Conservation (phyloP, 2,329 filamentous ascomycete genomes). For the Calycina marina region DNA sequence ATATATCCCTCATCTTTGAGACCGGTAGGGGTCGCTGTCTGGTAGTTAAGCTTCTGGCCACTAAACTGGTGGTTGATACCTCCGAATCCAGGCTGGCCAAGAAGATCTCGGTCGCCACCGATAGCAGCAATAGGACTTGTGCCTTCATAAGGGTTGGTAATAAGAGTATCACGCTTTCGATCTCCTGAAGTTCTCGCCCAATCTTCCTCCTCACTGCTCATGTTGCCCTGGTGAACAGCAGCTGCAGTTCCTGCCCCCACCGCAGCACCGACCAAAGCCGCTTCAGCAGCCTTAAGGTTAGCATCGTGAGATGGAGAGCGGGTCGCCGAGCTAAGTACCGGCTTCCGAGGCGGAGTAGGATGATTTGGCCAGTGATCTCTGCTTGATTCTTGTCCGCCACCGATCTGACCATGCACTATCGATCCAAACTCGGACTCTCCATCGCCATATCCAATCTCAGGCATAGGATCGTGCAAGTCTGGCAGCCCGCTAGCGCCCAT, state of each 20-base stretch:
- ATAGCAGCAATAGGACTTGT: slow-evolving; percentile 42
- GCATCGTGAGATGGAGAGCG: slow-evolving; percentile 6
- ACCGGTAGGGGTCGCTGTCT: slow-evolving; percentile 36
- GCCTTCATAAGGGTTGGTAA: slow-evolving; percentile 54
- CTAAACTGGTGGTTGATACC: slow-evolving; percentile 28
- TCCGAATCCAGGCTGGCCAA: slow-evolving; percentile 24
- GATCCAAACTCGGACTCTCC: slow-evolving; percentile 57
- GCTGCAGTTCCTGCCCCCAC: slow-evolving; percentile 38
- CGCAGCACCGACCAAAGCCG: slow-evolving; percentile 30
- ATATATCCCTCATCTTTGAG: slow-evolving; percentile 84
- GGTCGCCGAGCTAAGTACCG: background rate
- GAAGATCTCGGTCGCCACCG: slow-evolving; percentile 28
- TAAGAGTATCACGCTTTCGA: slow-evolving; percentile 48
- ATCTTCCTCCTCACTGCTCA: slow-evolving; percentile 39
- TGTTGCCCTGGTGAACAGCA: slow-evolving; percentile 36
- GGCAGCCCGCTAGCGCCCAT: slow-evolving; percentile 60
- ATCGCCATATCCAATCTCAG: slow-evolving; percentile 55
- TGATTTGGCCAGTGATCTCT: slow-evolving; percentile 40
- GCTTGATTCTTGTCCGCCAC: slow-evolving; percentile 21
- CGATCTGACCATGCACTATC: slow-evolving; percentile 60
- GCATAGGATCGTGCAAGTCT: slow-evolving; percentile 54
- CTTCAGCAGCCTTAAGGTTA: slow-evolving; percentile 22
- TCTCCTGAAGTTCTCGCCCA: slow-evolving; percentile 49
- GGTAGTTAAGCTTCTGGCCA: slow-evolving; percentile 19
- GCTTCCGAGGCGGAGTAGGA: slow-evolving; percentile 30